Evolutionary conservation across 2,329 filamentous ascomycete genomes (phyloP), one percentile per base, ranked within the genome.

Genomic region (Fusarium drepaniforme): DNA sequence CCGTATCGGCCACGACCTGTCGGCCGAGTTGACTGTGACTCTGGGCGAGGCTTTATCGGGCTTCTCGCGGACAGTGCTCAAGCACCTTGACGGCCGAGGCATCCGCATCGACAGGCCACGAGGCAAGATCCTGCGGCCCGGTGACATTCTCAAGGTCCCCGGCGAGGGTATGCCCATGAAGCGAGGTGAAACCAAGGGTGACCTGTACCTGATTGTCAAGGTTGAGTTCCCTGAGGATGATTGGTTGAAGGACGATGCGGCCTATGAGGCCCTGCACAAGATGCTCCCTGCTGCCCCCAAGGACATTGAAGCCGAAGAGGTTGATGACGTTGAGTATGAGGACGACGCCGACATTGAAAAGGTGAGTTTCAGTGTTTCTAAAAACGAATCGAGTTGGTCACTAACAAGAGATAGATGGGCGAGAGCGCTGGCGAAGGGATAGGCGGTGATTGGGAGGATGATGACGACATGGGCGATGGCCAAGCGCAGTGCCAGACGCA

Each of bases 101-200:
- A 96, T 99, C 69, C 90, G 93, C 68, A 88, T 99, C 57, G 89
- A 92, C 65, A 93, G 97, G 75, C 91, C 94, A 18, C 91, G 93
- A 79, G 96, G 96, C 77, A 93, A 96, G 82, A 88, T 98, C 62
- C 85, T 99, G 40, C 91, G 92, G 30, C 96, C 97, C 0, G 93
- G 92, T 30, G 94, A 99, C 81, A 90, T 96, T 9, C 88, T 99
- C 78, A 98, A 95, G 86, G 87, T 99, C 1, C 84, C 88, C 3
- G 95, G 95, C 30, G 97, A 99, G 85, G 97, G 97, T 70, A 99
- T 99, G 97, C 97, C 97, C 3, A 84, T 92, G 77, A 98, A 98
- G 88, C 92, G 92, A 67, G 94, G 93, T 73, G 97, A 99, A 44
- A 81, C 86, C 6, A 95, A 91, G 81, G 97, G 97, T 51, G 95